Conservation (phyloP, 345 rosid species). For the Lepidium aucheri region DNA sequence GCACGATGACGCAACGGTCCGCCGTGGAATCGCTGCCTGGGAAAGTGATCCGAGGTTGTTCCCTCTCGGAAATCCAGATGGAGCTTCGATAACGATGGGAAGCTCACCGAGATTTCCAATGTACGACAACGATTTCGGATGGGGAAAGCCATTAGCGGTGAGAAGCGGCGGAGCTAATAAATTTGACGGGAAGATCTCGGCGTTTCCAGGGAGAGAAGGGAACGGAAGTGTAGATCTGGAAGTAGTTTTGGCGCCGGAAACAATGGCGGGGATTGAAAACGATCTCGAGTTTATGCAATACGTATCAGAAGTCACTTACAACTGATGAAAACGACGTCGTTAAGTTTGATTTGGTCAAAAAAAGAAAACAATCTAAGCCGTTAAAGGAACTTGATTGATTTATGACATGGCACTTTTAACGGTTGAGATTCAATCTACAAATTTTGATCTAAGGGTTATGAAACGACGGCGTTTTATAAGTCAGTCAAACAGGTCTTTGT, state of each 20-base stretch:
- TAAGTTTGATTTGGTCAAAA: neutral
- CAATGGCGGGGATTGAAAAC: conserved; percentile 55
- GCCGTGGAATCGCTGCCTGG: conserved; percentile 62
- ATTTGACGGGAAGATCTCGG: conserved; percentile 92
- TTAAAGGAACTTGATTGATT: neutral
- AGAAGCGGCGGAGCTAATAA: conserved; percentile 92
- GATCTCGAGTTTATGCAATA: conserved; percentile 87
- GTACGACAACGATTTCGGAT: conserved; percentile 92
- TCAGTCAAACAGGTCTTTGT: conserved; percentile 11
- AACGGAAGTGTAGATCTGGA: conserved; percentile 84
- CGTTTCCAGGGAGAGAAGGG: conserved; percentile 78
- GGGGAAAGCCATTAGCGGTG: conserved; percentile 89
- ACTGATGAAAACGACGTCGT: neutral
- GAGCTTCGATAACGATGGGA: conserved; percentile 96
- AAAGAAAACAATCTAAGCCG: neutral
- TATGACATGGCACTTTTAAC: conserved; percentile 8
- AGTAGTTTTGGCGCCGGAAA: conserved; percentile 69
- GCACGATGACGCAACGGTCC: conserved; percentile 56
- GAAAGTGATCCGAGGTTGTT: conserved; percentile 74
- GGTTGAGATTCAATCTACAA: conserved; percentile 4
- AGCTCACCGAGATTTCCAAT: conserved; percentile 97
- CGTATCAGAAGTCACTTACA: conserved; percentile 33
- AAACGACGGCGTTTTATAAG: conserved; percentile 1
- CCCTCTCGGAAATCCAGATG: conserved; percentile 85
- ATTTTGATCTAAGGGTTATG: neutral